A percentile compares a stretch with the other conserved stretches of the same genome.
These are phyloP conservation scores for Verticillium nonalfalfae DNA, from an alignment of 2,329 filamentous ascomycete genomes.

Conservation along the genomic window DNA sequence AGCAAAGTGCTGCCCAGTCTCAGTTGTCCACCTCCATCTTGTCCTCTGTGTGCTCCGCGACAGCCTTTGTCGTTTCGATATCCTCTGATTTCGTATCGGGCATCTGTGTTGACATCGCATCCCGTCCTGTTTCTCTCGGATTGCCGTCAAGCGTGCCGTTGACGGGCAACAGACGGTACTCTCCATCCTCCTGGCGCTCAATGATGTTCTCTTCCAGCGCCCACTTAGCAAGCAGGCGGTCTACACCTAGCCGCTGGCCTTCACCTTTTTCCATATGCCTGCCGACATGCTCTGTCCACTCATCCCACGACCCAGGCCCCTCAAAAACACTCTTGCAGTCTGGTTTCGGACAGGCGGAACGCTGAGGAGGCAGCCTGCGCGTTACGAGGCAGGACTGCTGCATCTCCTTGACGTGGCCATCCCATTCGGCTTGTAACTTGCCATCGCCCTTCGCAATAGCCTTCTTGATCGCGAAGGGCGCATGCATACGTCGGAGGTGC, in stretches of 20 bases:
- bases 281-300: constrained; percentile 88
- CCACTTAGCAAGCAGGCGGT: constrained; percentile 53
- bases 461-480: constrained; percentile 58
- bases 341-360: constrained; percentile 62
- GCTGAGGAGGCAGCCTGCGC: constrained; percentile 62
- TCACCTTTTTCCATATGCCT: constrained; percentile 77
- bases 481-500: constrained; percentile 91
- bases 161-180: constrained; percentile 46
- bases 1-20: not conserved
- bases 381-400: constrained; percentile 67
- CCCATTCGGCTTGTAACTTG: constrained; percentile 57
- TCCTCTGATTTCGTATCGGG: constrained; percentile 6
- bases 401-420: constrained; percentile 61
- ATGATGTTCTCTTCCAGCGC: constrained; percentile 59
- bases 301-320: constrained; percentile 74
- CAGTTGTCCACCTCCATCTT: constrained; percentile 11
- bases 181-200: constrained; percentile 47
- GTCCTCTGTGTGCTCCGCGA: not conserved
- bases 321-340: constrained; percentile 69
- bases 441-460: constrained; percentile 50
- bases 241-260: constrained; percentile 49
- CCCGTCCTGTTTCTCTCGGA: constrained; percentile 2
- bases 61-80: constrained; percentile 2
- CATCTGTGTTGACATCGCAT: constrained; percentile 8
- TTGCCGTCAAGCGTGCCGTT: constrained; percentile 22